phyloP scores from a whole-genome alignment of 768 basidiomycete species.

The Chalciporus pseudorubinellus region DNA sequence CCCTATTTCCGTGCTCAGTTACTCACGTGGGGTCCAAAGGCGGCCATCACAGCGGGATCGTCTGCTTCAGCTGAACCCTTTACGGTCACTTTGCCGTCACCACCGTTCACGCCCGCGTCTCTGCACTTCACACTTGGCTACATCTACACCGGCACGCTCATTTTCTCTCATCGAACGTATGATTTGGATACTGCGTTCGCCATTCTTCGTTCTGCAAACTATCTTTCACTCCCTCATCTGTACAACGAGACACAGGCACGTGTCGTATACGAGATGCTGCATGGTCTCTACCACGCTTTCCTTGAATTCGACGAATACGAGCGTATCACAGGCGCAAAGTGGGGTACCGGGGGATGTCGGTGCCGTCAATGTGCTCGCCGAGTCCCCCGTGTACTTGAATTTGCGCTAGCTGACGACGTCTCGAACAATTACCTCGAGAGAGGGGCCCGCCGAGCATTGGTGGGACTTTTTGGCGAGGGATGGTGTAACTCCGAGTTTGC shows the following conservation, averaged over 20 bases:
- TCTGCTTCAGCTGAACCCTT: conserved; percentile 42
- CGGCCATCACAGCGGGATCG: conserved; percentile 28
- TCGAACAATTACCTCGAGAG: conserved; percentile 67
- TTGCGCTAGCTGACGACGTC: conserved; percentile 74
- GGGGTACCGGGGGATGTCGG: conserved; percentile 82
- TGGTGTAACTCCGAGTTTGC: conserved; percentile 88
- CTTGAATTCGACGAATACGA: conserved; percentile 80
- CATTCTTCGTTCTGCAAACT: conserved; percentile 79
- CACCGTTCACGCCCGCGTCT: conserved; percentile 93
- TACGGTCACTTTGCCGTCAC: conserved; percentile 75
- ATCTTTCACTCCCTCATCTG: conserved; percentile 72
- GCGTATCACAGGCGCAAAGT: conserved; percentile 64
- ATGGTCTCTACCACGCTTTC: conserved; percentile 85
- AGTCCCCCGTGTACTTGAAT: conserved; percentile 80
- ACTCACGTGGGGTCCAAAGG: conserved; percentile 56
- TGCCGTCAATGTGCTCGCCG: conserved; percentile 83
- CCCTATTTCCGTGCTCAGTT: conserved; percentile 85
- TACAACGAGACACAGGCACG: conserved; percentile 79
- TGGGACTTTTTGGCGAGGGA: conserved; percentile 82
- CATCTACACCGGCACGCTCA: conserved; percentile 91
- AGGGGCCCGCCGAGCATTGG: conserved; percentile 70
- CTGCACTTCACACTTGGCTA: conserved; percentile 93
- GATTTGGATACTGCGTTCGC: conserved; percentile 91
- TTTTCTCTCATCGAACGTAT: conserved; percentile 89
- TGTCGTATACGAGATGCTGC: conserved; percentile 84